These are phyloP conservation scores for Halophytophthora batemanensis DNA, from an alignment of 352 stramenopile genomes.

Conservation along the genomic window DNA sequence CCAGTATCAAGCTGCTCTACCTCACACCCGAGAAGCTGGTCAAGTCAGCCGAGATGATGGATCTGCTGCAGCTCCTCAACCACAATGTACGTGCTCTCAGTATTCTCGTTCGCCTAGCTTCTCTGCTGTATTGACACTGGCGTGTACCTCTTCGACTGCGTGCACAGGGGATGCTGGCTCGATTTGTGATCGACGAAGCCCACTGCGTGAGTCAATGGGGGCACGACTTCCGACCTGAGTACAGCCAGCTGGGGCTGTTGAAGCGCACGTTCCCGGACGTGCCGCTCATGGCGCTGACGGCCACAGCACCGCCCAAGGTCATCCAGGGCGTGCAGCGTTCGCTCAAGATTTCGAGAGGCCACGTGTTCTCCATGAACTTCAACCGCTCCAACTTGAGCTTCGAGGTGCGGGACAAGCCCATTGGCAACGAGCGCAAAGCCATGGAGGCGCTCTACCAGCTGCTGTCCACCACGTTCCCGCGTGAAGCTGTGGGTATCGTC, in stretches of 20 bases:
- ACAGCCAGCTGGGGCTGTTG: slow-evolving; percentile 90
- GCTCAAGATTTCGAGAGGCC: slow-evolving; percentile 68
- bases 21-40: slow-evolving; percentile 95
- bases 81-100: slow-evolving; percentile 25
- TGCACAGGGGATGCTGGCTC: slow-evolving; percentile 69
- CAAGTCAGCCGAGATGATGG: slow-evolving; percentile 72
- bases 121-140: not conserved
- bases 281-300: slow-evolving; percentile 93
- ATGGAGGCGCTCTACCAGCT: slow-evolving; percentile 51
- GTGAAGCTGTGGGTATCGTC: slow-evolving; percentile 83
- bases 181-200: slow-evolving; percentile 95
- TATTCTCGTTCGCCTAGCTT: not conserved
- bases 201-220: slow-evolving; percentile 90
- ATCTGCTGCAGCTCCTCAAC: slow-evolving; percentile 50
- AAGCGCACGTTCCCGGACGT: slow-evolving; percentile 89
- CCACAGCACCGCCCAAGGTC: slow-evolving; percentile 85
- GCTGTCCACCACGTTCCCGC: slow-evolving; percentile 49
- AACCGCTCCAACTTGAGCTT: slow-evolving; percentile 94
- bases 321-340: slow-evolving; percentile 75
- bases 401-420: slow-evolving; percentile 76
- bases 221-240: slow-evolving; percentile 90
- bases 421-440: slow-evolving; percentile 36
- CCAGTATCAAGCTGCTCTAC: slow-evolving; percentile 89
- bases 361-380: slow-evolving; percentile 91
- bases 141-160: slow-evolving; percentile 5